Percentiles rank a stretch among this genome's conserved stretches.
These are phyloP conservation scores for Pterocarpus macrocarpus DNA, from an alignment of 306 rosid species.

Conservation along the genomic window DNA sequence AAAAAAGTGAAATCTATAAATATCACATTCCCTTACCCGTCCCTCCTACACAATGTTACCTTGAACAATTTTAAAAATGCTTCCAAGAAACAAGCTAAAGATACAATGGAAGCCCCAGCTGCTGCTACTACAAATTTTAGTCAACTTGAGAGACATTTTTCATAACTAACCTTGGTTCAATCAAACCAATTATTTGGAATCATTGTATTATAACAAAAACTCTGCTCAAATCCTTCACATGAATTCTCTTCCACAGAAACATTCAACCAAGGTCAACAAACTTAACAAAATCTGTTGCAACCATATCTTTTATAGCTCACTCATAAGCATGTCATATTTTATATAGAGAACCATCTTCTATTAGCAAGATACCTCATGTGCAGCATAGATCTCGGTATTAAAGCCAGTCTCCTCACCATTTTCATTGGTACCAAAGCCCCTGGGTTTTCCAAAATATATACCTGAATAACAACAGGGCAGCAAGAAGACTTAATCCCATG, in stretches of 20 bases:
- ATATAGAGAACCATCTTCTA: conserved; percentile 22
- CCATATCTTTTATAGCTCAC: conserved; percentile 16
- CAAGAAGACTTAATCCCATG: conserved; percentile 4
- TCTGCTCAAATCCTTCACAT: conserved; percentile 16
- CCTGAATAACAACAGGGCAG: conserved; percentile 56
- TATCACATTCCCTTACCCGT: conserved; percentile 12
- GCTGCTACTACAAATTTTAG: background rate
- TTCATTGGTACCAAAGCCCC: conserved; percentile 78
- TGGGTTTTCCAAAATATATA: conserved; percentile 91
- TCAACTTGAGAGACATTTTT: background rate
- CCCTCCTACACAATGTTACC: conserved; percentile 26
- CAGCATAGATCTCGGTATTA: conserved; percentile 85
- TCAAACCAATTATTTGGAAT: conserved; percentile 21
- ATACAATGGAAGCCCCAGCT: conserved; percentile 7
- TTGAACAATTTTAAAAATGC: background rate
- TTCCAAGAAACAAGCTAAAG: background rate
- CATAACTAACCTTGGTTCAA: background rate
- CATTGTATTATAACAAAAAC: background rate
- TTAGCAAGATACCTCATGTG: conserved; percentile 66
- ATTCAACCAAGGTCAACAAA: conserved; percentile 29
- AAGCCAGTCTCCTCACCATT: conserved; percentile 84
- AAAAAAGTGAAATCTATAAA: conserved; percentile 34
- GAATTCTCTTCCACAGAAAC: conserved; percentile 32
- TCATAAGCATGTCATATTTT: conserved; percentile 19
- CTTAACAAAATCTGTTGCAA: conserved; percentile 5